A percentile compares a stretch with the other conserved stretches of the same genome.
Conservation (phyloP, 768 basidiomycete genomes). For the Dioszegia hungarica region DNA sequence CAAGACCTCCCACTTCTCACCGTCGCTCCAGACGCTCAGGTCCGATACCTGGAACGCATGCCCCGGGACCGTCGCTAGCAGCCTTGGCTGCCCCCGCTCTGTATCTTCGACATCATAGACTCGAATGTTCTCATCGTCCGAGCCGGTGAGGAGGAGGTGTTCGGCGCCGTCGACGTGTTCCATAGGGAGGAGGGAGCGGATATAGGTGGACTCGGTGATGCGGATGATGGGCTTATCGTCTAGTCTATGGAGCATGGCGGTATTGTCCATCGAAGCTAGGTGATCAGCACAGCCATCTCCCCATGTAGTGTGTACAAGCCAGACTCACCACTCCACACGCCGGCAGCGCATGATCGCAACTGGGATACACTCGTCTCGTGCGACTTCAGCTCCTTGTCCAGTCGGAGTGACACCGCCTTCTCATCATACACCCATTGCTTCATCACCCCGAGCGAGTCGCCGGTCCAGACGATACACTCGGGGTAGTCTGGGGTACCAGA, state of each 20-base stretch:
- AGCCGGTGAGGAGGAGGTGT: slow-evolving; percentile 73
- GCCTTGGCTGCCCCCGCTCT: slow-evolving; percentile 50
- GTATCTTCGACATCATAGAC: slow-evolving; percentile 70
- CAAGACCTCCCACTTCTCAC: slow-evolving; percentile 65
- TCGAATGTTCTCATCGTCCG: slow-evolving; percentile 71
- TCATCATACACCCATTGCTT: slow-evolving; percentile 71
- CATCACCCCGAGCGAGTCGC: slow-evolving; percentile 87
- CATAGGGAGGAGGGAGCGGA: slow-evolving; percentile 61
- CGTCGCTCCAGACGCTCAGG: slow-evolving; percentile 63
- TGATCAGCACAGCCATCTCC: not conserved
- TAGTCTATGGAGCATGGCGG: slow-evolving; percentile 58
- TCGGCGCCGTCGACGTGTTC: slow-evolving; percentile 55
- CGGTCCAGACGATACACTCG: slow-evolving; percentile 62
- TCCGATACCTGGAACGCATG: slow-evolving; percentile 87
- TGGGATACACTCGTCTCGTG: slow-evolving; percentile 84
- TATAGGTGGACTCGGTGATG: slow-evolving; percentile 59
- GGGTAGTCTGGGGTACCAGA: slow-evolving; percentile 45
- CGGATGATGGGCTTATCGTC: slow-evolving; percentile 11
- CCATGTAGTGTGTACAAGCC: no score
- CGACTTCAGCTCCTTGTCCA: slow-evolving; percentile 55
- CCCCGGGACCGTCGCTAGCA: slow-evolving; percentile 57
- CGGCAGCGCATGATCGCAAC: slow-evolving; percentile 60
- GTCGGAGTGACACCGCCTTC: slow-evolving; percentile 2
- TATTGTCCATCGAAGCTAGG: slow-evolving; percentile 83
- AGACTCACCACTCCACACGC: slow-evolving; percentile 81